Conservation (phyloP, 139 green algal species). For the Chlamydomonas incerta region DNA sequence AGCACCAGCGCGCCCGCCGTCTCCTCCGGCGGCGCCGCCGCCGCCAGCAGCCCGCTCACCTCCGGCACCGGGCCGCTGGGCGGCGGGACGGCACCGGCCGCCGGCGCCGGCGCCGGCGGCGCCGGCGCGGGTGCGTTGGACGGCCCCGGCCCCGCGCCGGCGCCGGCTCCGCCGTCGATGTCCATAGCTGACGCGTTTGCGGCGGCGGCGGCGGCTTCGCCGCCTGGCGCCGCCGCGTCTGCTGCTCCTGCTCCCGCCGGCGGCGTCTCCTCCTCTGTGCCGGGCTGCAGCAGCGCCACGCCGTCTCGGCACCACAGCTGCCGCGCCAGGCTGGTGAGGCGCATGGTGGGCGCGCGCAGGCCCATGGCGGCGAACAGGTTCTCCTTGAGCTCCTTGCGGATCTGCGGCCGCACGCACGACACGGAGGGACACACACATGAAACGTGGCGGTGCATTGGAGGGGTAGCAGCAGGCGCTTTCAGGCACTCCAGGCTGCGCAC, state of each 20-base stretch:
- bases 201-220: neutral
- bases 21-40: slow-evolving; percentile 8
- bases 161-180: neutral
- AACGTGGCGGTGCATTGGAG: too few relatives aligned
- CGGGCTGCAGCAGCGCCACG: neutral
- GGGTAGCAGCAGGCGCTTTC: too few relatives aligned
- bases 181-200: neutral
- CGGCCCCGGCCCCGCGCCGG: too few relatives aligned
- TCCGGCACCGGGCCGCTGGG: slow-evolving; percentile 4
- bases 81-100: neutral
- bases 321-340: slow-evolving; percentile 6
- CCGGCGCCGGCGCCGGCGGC: neutral
- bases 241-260: neutral
- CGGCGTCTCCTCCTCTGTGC: slow-evolving; percentile 11
- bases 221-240: neutral
- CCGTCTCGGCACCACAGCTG: slow-evolving; percentile 40
- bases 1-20: slow-evolving; percentile 16
- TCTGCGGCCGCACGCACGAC: too few relatives aligned
- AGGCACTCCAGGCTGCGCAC: too few relatives aligned
- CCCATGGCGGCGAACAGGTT: slow-evolving; percentile 1
- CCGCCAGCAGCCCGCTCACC: slow-evolving; percentile 4
- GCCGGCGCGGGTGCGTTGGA: neutral
- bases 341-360: slow-evolving; percentile 2
- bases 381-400: slow-evolving; percentile 22
- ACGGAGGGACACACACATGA: too few relatives aligned